phyloP scores from a whole-genome alignment of 768 basidiomycete genomes.

The Termitomyces sp. region DNA sequence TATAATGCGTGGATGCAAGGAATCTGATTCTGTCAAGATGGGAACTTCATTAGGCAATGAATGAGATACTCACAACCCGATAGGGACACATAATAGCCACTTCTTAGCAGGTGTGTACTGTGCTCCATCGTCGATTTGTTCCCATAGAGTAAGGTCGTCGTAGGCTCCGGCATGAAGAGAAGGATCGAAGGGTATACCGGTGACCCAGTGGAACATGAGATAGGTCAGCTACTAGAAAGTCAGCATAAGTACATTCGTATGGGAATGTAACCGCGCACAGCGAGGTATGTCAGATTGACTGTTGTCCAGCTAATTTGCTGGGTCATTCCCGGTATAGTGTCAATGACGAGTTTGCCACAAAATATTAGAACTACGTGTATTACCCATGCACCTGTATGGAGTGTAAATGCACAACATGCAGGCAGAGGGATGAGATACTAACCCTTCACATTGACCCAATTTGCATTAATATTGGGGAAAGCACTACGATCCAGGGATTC shows the following conservation, averaged over 20 bases:
- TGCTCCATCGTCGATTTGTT: slow-evolving; percentile 98
- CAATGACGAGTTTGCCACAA: slow-evolving; percentile 86
- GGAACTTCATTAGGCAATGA: slow-evolving; percentile 2
- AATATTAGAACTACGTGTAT: slow-evolving; percentile 94
- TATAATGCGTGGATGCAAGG: slow-evolving; percentile 96
- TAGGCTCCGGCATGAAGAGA: slow-evolving; percentile 89
- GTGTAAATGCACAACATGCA: background rate
- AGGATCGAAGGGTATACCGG: slow-evolving; percentile 91
- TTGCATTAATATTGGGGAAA: slow-evolving; percentile 81
- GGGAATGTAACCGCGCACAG: slow-evolving; percentile 46
- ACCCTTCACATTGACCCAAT: slow-evolving; percentile 96
- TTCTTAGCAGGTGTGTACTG: slow-evolving; percentile 99
- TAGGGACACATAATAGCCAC: slow-evolving; percentile 88
- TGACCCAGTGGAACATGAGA: slow-evolving; percentile 98
- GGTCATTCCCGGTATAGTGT: slow-evolving; percentile 90
- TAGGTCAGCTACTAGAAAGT: slow-evolving; percentile 68
- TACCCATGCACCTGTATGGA: slow-evolving; percentile 84
- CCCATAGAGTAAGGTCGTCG: slow-evolving; percentile 97
- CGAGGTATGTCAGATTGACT: slow-evolving; percentile 86
- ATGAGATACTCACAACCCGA: slow-evolving; percentile 64
- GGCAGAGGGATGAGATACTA: slow-evolving; percentile 9
- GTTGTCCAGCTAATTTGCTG: slow-evolving; percentile 95
- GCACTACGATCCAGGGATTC: slow-evolving; percentile 75
- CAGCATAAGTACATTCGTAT: background rate
- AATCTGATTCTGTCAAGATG: slow-evolving; percentile 50